Percentiles rank a stretch among this genome's conserved stretches.
These are phyloP conservation scores for Neurospora sp. DNA, from an alignment of 495 filamentous ascomycete species.

Conservation along the genomic window DNA sequence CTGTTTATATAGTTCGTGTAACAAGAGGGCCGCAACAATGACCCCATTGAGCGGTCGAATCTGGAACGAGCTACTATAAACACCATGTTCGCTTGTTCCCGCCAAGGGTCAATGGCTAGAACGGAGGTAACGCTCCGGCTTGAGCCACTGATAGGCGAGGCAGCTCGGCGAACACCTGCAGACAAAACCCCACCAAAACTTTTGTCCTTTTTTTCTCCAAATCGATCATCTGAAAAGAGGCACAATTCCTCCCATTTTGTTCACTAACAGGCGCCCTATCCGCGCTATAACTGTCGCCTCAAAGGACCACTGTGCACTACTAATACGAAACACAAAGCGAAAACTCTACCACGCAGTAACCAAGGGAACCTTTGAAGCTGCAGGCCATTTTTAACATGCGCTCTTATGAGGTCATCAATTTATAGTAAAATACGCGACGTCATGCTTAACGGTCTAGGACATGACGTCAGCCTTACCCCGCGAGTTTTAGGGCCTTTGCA, in stretches of 20 bases:
- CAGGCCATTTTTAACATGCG: neutral
- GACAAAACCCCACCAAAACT: neutral
- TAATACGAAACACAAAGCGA: neutral
- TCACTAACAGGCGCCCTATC: neutral
- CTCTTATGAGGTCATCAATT: neutral
- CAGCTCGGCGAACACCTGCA: neutral
- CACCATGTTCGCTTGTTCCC: neutral
- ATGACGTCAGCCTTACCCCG: neutral
- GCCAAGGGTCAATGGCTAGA: neutral
- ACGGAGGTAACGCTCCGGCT: neutral
- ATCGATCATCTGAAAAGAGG: neutral
- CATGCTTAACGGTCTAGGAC: neutral
- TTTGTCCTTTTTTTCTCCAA: neutral
- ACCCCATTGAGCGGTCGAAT: neutral
- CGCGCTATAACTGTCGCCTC: neutral
- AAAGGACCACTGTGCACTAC: neutral
- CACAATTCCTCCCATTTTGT: neutral
- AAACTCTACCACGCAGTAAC: neutral
- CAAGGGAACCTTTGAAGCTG: neutral
- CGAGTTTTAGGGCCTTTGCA: neutral
- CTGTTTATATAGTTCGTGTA: neutral
- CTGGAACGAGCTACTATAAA: neutral
- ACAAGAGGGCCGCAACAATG: neutral
- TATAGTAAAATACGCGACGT: neutral
- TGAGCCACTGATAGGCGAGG: neutral